Percentiles rank a stretch among this genome's conserved stretches.
These are phyloP conservation scores for Musa itinerans DNA, from an alignment of 176 grass and related monocot species.

Conservation along the genomic window DNA sequence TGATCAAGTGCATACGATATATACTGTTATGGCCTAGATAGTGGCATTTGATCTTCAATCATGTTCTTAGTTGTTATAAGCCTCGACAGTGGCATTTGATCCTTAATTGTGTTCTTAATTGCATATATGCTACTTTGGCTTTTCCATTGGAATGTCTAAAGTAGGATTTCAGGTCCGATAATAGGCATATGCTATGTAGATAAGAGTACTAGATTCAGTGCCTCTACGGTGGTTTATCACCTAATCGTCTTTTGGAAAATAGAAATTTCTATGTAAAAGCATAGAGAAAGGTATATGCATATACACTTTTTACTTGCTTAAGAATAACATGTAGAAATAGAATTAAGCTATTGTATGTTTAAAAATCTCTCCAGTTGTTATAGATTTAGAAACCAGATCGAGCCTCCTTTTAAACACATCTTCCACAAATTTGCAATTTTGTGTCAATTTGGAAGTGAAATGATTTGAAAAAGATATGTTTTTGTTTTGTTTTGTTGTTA, in stretches of 20 bases:
- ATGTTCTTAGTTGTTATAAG: background rate
- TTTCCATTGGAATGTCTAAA: background rate
- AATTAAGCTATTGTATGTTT: no score
- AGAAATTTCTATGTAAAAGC: background rate
- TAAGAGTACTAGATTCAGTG: background rate
- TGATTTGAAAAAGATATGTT: no score
- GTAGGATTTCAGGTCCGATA: background rate
- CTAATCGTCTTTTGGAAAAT: background rate
- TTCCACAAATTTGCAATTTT: no score
- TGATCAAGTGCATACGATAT: background rate
- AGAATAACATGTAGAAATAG: no score
- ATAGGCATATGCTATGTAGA: background rate
- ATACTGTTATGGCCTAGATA: background rate
- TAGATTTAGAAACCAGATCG: no score
- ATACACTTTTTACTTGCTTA: background rate
- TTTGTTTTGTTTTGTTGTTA: no score
- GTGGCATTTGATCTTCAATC: background rate
- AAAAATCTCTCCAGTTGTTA: no score
- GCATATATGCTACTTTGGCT: background rate
- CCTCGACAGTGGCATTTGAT: background rate
- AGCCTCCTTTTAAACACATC: no score
- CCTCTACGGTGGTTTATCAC: background rate
- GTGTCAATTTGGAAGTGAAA: no score
- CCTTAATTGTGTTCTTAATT: background rate
- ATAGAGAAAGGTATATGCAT: background rate